phyloP scores from a whole-genome alignment of 2,329 filamentous ascomycete genomes.

The Lachnellula arida region DNA sequence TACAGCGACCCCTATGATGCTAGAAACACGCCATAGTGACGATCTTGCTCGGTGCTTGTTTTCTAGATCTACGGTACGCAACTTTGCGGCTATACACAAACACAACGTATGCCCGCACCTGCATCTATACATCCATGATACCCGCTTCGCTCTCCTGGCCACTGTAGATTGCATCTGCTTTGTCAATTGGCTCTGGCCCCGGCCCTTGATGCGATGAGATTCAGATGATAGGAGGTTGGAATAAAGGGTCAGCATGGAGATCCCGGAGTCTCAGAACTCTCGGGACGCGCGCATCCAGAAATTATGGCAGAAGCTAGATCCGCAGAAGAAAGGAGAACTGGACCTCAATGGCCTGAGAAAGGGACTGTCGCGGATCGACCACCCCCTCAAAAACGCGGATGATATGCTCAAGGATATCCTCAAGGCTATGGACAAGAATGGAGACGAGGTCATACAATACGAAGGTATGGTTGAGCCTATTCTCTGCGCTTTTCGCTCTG shows the following conservation, averaged over 20 bases:
- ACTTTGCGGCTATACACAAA: not conserved
- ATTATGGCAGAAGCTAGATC: constrained; percentile 81
- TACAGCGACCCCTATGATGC: not conserved
- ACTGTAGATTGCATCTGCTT: constrained; percentile 6
- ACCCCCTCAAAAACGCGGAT: constrained; percentile 92
- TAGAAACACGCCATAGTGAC: not conserved
- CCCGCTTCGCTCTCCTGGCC: constrained; percentile 3
- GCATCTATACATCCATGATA: constrained; percentile 19
- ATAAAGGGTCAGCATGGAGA: constrained; percentile 42
- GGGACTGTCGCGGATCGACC: constrained; percentile 83
- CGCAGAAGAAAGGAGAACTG: constrained; percentile 69
- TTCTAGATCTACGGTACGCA: not conserved
- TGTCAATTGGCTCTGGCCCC: not conserved
- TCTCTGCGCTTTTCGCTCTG: not conserved
- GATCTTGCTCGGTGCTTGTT: not conserved
- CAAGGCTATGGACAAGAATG: constrained; percentile 76
- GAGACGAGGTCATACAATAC: constrained; percentile 87
- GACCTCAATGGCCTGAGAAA: constrained; percentile 80
- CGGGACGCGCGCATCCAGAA: constrained; percentile 76
- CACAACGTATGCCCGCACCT: constrained; percentile 3
- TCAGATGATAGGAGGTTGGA: constrained; percentile 16
- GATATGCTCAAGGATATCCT: constrained; percentile 77
- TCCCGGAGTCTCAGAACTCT: constrained; percentile 71
- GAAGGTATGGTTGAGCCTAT: constrained; percentile 59
- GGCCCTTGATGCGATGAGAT: constrained; percentile 19